phyloP scores from a whole-genome alignment of 371 early-diverging fungal genomes.

The Basidiobolus meristosporus region DNA sequence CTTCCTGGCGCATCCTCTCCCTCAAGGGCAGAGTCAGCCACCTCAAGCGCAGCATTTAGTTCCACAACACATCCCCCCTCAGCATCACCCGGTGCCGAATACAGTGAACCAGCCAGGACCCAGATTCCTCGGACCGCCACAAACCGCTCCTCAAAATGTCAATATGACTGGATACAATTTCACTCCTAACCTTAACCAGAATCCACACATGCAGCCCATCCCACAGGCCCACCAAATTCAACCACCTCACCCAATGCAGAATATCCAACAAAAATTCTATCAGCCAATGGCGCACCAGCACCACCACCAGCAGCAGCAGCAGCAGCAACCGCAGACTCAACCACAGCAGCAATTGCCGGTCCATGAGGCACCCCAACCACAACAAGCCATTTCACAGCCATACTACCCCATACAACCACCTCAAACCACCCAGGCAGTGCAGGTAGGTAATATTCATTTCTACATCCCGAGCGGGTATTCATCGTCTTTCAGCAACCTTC shows the following conservation, averaged over 20 bases:
- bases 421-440: slow-evolving; percentile 9
- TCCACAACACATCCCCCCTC: too few species aligned
- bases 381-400: background rate
- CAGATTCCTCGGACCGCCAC: too few species aligned
- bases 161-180: slow-evolving; percentile 6
- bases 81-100: too few species aligned
- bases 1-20: too few species aligned
- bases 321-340: slow-evolving; percentile 5
- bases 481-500: background rate
- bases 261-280: slow-evolving; percentile 5
- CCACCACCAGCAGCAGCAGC: slow-evolving; percentile 8
- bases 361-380: background rate
- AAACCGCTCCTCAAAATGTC: slow-evolving; percentile 3
- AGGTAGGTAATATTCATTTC: slow-evolving; percentile 6
- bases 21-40: too few species aligned
- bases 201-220: slow-evolving; percentile 3
- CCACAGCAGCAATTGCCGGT: slow-evolving; percentile 5
- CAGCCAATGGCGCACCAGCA: slow-evolving; percentile 8
- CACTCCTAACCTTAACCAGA: background rate
- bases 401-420: slow-evolving; percentile 4
- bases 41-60: too few species aligned
- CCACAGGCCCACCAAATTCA: slow-evolving; percentile 8
- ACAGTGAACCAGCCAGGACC: too few species aligned
- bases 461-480: background rate
- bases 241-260: slow-evolving; percentile 7